Conservation (phyloP, 75 land plant genomes). For the Selaginella moellendorffii region DNA sequence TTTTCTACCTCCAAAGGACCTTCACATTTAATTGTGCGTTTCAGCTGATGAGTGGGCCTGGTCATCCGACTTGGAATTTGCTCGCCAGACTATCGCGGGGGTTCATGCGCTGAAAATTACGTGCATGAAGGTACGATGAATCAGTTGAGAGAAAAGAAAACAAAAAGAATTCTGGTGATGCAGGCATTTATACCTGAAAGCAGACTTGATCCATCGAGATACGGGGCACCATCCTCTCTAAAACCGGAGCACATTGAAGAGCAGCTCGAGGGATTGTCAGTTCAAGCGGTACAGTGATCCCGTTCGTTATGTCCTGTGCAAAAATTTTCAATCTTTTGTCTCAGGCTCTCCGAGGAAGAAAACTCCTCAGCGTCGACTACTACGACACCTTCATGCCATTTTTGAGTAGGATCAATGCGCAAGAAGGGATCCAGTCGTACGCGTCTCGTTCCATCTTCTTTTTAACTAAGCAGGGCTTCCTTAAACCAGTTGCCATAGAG, state of each 20-base stretch:
- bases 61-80: neutral
- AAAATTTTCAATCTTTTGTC: neutral
- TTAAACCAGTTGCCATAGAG: conserved; percentile 58
- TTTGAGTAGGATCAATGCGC: conserved; percentile 40
- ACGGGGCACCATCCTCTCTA: neutral
- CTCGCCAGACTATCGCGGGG: neutral
- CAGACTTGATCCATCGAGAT: no score
- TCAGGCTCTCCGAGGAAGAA: conserved; percentile 50
- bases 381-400: conserved; percentile 53
- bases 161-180: neutral
- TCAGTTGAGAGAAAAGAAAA: neutral
- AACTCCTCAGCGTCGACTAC: conserved; percentile 53
- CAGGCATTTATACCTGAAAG: neutral
- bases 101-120: neutral
- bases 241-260: neutral
- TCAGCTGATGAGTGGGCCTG: neutral
- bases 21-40: no score
- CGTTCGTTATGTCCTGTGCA: neutral
- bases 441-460: conserved; percentile 63
- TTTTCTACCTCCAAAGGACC: no score
- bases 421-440: conserved; percentile 36
- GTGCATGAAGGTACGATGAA: neutral
- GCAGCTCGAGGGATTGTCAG: neutral
- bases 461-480: conserved; percentile 30
- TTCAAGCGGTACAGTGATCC: neutral